phyloP scores from a whole-genome alignment of 805 yeast species.

The Scheffersomyces coipomensis region DNA sequence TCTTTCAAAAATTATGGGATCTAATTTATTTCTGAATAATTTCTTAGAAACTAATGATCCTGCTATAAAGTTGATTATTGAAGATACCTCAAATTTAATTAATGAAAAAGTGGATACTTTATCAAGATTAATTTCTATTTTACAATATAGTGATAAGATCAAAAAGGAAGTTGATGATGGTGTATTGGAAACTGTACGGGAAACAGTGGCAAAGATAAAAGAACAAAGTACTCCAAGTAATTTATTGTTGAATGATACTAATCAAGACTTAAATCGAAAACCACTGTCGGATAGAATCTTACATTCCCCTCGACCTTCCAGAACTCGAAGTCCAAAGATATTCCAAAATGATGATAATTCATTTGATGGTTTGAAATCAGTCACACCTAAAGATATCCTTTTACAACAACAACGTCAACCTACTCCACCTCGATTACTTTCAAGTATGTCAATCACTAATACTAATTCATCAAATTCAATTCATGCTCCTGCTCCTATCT shows the following conservation, averaged over 20 bases:
- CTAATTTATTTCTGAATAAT: constrained; percentile 34
- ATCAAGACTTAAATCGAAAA: background rate
- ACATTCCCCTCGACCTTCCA: constrained; percentile 35
- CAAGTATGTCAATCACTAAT: background rate
- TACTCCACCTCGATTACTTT: background rate
- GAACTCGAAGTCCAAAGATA: constrained; percentile 25
- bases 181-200: constrained; percentile 61
- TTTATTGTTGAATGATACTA: background rate
- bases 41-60: constrained; percentile 52
- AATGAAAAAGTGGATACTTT: constrained; percentile 68
- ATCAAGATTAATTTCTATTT: constrained; percentile 66
- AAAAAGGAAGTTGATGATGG: constrained; percentile 74
- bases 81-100: constrained; percentile 64
- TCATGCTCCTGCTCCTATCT: constrained; percentile 1
- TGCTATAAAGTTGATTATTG: constrained; percentile 59
- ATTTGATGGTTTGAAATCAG: constrained; percentile 15
- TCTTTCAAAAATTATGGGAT: constrained; percentile 43
- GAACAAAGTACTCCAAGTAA: constrained; percentile 24
- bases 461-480: background rate
- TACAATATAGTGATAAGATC: constrained; percentile 72
- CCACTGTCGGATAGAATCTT: constrained; percentile 5
- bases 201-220: constrained; percentile 57
- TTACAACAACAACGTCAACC: constrained; percentile 5
- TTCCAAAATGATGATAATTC: background rate
- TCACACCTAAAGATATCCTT: constrained; percentile 48